These are phyloP conservation scores for Flaveria floridana DNA, from an alignment of 140 eudicot genomes.

Conservation along the genomic window DNA sequence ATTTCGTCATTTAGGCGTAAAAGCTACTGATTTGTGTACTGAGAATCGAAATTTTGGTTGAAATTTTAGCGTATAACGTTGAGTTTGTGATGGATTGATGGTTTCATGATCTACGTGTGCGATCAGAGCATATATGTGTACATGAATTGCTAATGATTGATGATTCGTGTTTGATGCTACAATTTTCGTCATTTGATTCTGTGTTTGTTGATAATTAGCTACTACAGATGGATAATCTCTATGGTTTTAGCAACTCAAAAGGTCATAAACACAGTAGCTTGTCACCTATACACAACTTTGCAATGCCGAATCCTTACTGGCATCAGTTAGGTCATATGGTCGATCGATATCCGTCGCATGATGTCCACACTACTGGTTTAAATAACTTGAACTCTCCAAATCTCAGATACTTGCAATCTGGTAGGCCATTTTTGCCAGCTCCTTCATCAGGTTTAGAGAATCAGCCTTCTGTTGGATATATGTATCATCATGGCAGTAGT, in stretches of 20 bases:
- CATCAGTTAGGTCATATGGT: conserved; percentile 30
- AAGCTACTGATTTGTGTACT: conserved; percentile 17
- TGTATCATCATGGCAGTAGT: conserved; percentile 21
- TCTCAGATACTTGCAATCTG: conserved; percentile 37
- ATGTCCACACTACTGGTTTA: conserved; percentile 25
- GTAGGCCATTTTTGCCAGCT: conserved; percentile 18
- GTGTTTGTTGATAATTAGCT: conserved; percentile 19
- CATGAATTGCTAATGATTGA: neutral
- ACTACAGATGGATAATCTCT: conserved; percentile 42
- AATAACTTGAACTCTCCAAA: conserved; percentile 34
- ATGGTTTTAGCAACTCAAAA: conserved; percentile 37
- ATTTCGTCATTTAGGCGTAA: neutral
- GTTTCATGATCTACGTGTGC: conserved; percentile 18
- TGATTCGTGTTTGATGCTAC: conserved; percentile 2
- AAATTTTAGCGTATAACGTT: neutral
- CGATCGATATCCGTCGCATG: conserved; percentile 50
- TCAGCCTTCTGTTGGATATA: conserved; percentile 26
- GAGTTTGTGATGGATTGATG: conserved; percentile 19
- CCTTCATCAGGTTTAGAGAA: conserved; percentile 26
- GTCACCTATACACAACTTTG: conserved; percentile 39
- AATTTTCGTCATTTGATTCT: neutral
- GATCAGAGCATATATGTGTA: conserved; percentile 26
- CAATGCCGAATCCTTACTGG: conserved; percentile 31
- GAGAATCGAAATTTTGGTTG: neutral
- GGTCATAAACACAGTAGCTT: conserved; percentile 34